Evolutionary conservation across 2,329 filamentous ascomycete species (phyloP).

Genomic region (Leptographium procerum): DNA sequence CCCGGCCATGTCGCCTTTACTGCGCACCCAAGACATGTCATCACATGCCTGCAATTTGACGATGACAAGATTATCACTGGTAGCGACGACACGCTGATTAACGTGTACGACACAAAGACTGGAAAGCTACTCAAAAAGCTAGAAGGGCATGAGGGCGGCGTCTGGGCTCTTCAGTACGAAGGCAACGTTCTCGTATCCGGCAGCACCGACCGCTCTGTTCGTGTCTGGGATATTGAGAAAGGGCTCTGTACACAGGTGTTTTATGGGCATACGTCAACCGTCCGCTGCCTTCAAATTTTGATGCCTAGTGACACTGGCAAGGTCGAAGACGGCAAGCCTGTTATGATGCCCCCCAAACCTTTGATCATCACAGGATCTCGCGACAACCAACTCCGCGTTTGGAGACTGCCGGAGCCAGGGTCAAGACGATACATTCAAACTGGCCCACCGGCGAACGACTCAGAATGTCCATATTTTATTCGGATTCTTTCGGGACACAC

Average conservation of each 20-base stretch:
- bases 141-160: constrained; percentile 89
- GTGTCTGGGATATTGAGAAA: constrained; percentile 97
- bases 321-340: constrained; percentile 56
- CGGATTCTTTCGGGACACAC: constrained; percentile 75
- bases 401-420: constrained; percentile 76
- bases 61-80: constrained; percentile 96
- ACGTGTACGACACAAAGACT: constrained; percentile 95
- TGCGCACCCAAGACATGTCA: constrained; percentile 92
- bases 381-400: constrained; percentile 87
- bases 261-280: constrained; percentile 94
- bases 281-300: constrained; percentile 88
- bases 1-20: constrained; percentile 89
- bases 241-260: constrained; percentile 91
- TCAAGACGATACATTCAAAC: constrained; percentile 71
- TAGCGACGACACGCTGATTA: constrained; percentile 94
- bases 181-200: constrained; percentile 92
- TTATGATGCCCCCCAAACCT: constrained; percentile 89
- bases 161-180: constrained; percentile 95
- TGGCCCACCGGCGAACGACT: constrained; percentile 58
- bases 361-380: constrained; percentile 95
- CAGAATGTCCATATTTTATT: constrained; percentile 90
- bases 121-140: constrained; percentile 74
- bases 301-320: constrained; percentile 72
- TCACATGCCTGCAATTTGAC: constrained; percentile 95
- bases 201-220: constrained; percentile 91